Evolutionary conservation across 2,329 filamentous ascomycete genomes (phyloP), one percentile per base, ranked within the genome.

Genomic region (Arthrobotrys pseudoclavata): DNA sequence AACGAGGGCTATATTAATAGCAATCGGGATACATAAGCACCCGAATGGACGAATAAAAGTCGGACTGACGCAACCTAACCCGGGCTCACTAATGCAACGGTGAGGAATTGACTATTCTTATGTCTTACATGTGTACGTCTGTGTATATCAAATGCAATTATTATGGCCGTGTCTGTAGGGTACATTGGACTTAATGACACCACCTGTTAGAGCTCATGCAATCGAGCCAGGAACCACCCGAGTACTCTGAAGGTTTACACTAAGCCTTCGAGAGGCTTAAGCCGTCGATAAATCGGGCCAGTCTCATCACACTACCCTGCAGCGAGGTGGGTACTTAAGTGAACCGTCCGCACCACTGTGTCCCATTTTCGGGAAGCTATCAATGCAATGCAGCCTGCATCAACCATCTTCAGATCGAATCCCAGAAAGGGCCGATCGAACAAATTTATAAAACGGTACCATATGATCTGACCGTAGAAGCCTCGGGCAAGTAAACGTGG

Each of bases 331-430:
- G 34, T 40, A 40, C 55, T 22, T 10, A 37, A 31, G 52, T 20
- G 62, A 61, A 74, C 61, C 53, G 45, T 52, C 69, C 53, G 69
- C 45, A 68, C 62, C 53, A 74, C 42, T 20, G 31, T 34, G 61
- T 45, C 52, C 69, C 62, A 61, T 74, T 68, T 74, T 74, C 69
- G 69, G 69, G 69, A 74, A 67, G 62, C 62, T 74, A 74, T 68
- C 69, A 60, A 60, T 60, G 47, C 34, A 42, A 60, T 42, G 34
- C 55, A 60, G 37, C 55, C 45, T 15, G 42, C 60, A 63, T 48
- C 20, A 22, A 20, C 24, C 55, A 42, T 60, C 26, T 60, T 42
- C 55, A 57, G 55, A 60, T 60, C 55, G 42, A 45, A 20, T 26
- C 55, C 18, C 7, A 31, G 20, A 15, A 42, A 60, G 13, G 22